These are phyloP conservation scores for Gaeumannomyces tritici DNA, from an alignment of 2,329 filamentous ascomycete species.

Conservation along the genomic window DNA sequence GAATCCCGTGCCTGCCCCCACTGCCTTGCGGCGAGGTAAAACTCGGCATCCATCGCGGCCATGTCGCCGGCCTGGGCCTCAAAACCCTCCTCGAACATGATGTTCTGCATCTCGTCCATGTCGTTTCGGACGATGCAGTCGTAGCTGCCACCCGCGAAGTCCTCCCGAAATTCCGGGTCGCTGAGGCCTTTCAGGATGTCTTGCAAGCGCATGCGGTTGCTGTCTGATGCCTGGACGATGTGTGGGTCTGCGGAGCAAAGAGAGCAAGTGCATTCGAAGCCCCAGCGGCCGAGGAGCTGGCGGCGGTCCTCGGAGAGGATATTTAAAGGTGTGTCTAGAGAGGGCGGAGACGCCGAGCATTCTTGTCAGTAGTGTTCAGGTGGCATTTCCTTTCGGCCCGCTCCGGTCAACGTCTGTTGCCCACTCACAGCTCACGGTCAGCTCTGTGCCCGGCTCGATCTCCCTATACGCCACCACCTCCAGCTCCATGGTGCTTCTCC, in stretches of 20 bases:
- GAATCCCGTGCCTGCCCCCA: conserved; percentile 8
- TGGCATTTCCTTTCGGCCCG: not conserved
- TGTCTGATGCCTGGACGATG: conserved; percentile 10
- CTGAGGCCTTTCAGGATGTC: conserved; percentile 10
- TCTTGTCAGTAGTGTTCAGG: not conserved
- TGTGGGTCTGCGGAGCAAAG: conserved; percentile 10
- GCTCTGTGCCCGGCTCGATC: conserved; percentile 12
- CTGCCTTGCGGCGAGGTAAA: conserved; percentile 11
- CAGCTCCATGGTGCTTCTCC: conserved; percentile 10
- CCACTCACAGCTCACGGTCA: conserved; percentile 13
- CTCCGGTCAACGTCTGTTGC: too few relatives aligned
- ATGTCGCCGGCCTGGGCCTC: conserved; percentile 14
- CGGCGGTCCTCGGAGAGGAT: conserved; percentile 10
- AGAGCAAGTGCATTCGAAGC: conserved; percentile 14
- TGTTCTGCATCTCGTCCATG: conserved; percentile 9
- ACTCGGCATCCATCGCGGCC: conserved; percentile 11
- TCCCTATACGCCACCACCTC: conserved; percentile 13
- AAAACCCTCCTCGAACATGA: conserved; percentile 13
- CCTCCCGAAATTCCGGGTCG: conserved; percentile 2
- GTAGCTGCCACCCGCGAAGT: not conserved
- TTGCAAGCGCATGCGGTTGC: conserved; percentile 11
- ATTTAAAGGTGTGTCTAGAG: conserved; percentile 14
- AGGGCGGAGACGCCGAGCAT: not conserved
- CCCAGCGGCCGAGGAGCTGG: conserved; percentile 11
- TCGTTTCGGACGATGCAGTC: conserved; percentile 4